Evolutionary conservation across 371 early-diverging fungal species (phyloP), one percentile per base, ranked within the genome.

Genomic region (Blakeslea trispora): DNA sequence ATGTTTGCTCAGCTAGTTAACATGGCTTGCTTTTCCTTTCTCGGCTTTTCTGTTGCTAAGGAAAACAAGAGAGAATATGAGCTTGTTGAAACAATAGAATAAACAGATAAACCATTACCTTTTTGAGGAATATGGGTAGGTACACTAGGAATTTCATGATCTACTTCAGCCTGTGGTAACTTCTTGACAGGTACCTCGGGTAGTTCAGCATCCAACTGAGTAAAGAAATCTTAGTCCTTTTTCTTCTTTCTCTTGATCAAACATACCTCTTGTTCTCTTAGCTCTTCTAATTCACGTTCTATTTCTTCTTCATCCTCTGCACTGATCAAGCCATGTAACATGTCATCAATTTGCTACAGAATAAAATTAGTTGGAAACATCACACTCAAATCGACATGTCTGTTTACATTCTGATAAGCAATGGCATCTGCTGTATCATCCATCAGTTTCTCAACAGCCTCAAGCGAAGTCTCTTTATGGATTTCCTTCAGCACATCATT

Each of bases 341-440:
- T 48, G 44, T 92, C 90, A 31, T 89, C 89, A 42, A 96, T 86
- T 79, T 95, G 89, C 87, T 90, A 55, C n/a, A n/a, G n/a, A n/a
- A n/a, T n/a, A n/a, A n/a, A n/a, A n/a, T n/a, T n/a, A n/a, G n/a
- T n/a, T n/a, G n/a, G n/a, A n/a, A n/a, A n/a, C n/a, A n/a, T n/a
- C n/a, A n/a, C n/a, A n/a, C n/a, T n/a, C n/a, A n/a, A n/a, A n/a
- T n/a, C n/a, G n/a, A n/a, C n/a, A n/a, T n/a, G n/a, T n/a, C n/a
- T n/a, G n/a, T n/a, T 32, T 72, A 81, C 94, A 57, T 92, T 90
- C 66, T 98, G 98, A 65, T 97, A 97, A 0, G 91, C 94, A 66
- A 97, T 91, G 4, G 92, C 95, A 40, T 97, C 98, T 0, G 91
- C 93, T 0, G 97, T 96, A 55, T 98, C 96, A 47, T 94, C 94